Evolutionary conservation across 345 rosid genomes (phyloP).

Genomic region (Theobroma cacao): DNA sequence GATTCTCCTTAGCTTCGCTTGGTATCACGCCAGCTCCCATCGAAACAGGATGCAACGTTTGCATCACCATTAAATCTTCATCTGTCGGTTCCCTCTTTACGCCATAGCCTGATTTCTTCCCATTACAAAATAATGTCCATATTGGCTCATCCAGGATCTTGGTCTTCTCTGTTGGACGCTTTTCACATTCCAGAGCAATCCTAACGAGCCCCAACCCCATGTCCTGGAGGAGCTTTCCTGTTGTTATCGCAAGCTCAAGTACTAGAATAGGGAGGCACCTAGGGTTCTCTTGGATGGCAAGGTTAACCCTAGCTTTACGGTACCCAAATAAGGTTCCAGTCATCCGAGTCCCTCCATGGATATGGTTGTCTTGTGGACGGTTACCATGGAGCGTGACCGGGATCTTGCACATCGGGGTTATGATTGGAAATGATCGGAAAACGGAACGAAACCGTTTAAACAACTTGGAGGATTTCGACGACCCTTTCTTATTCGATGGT

Average conservation of each 20-base stretch:
- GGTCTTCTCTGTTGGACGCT: conserved; percentile 52
- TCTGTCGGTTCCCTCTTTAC: conserved; percentile 71
- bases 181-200: conserved; percentile 82
- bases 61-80: conserved; percentile 78
- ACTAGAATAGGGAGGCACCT: conserved; percentile 56
- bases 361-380: conserved; percentile 47
- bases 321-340: conserved; percentile 77
- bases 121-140: conserved; percentile 77
- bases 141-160: conserved; percentile 65
- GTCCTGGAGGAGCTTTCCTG: conserved; percentile 74
- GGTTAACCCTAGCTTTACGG: conserved; percentile 58
- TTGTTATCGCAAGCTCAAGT: conserved; percentile 66
- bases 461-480: conserved; percentile 38
- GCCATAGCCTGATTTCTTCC: conserved; percentile 70
- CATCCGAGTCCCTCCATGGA: conserved; percentile 79
- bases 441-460: conserved; percentile 53
- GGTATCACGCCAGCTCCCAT: conserved; percentile 90
- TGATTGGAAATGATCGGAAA: conserved; percentile 73
- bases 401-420: conserved; percentile 52
- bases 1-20: conserved; percentile 26
- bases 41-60: conserved; percentile 62
- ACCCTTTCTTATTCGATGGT: conserved; percentile 39
- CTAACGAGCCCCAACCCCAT: conserved; percentile 69
- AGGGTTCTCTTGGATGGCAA: conserved; percentile 75
- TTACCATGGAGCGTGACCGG: conserved; percentile 44